Conservation (phyloP, 306 rosid species). For the cucumber (Cucumis sativus) region Cucumber_9930_V3 NC_026657.2:10748001-10748500, state of each 20-base stretch:
- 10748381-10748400: slow-evolving; percentile 17
- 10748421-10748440: slow-evolving; percentile 26
- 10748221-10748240: slow-evolving; percentile 35
- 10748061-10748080: slow-evolving; percentile 10
- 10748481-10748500: slow-evolving; percentile 8
- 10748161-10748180: not conserved
- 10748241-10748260: slow-evolving; percentile 23
- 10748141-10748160: not conserved
- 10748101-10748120: not conserved
- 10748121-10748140: slow-evolving; percentile 13
- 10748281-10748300: slow-evolving; percentile 11
- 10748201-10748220: slow-evolving; percentile 11
- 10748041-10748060: not conserved
- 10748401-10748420: slow-evolving; percentile 49
- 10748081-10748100: slow-evolving; percentile 16
- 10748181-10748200: slow-evolving; percentile 18
- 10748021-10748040: not conserved
- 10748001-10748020: too few relatives aligned
- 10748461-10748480: slow-evolving; percentile 17
- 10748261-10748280: not conserved
- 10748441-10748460: slow-evolving; percentile 4
- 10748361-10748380: slow-evolving; percentile 30
- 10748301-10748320: slow-evolving; percentile 22
- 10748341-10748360: slow-evolving; percentile 17
- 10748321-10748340: slow-evolving; percentile 27